A percentile compares a stretch with the other conserved stretches of the same genome.
Evolutionary conservation across 441 rosid genomes (phyloP).

Genomic region (Corymbia calophylla): DNA sequence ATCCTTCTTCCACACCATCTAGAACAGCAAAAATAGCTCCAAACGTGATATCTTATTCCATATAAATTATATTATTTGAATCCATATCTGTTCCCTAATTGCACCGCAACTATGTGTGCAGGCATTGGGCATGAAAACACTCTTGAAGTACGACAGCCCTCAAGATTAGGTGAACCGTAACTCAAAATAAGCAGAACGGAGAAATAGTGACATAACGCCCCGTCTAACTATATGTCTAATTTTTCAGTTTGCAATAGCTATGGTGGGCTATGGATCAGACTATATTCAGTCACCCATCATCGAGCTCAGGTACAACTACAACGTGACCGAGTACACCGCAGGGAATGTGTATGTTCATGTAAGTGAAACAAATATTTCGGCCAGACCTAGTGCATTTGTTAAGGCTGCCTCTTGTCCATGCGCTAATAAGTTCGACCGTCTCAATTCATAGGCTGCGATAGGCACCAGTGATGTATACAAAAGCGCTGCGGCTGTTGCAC

Average conservation of each 20-base stretch:
- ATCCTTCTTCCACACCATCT: not conserved
- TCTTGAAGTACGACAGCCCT: not conserved
- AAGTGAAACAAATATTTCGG: not conserved
- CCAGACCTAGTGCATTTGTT: no score
- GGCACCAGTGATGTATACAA: constrained; percentile 5
- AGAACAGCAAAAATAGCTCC: not conserved
- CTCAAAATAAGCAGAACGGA: not conserved
- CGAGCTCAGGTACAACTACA: constrained; percentile 9
- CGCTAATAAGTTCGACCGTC: not conserved
- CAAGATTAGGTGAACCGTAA: not conserved
- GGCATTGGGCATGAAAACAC: constrained; percentile 8
- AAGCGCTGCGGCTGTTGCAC: constrained; percentile 3
- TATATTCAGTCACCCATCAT: not conserved
- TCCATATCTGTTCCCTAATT: not conserved
- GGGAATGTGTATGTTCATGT: constrained; percentile 1
- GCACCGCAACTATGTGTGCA: not conserved
- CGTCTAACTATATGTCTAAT: not conserved
- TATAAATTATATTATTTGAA: not conserved
- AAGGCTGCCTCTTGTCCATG: rapidly evolving
- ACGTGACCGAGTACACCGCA: not conserved
- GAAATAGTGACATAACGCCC: not conserved
- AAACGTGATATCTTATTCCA: not conserved
- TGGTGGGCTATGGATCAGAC: constrained; percentile 8
- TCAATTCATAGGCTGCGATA: not conserved
- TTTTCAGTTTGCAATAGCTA: constrained; percentile 4